phyloP scores from a whole-genome alignment of 139 green algal species.

The Closterium sp. region DNA sequence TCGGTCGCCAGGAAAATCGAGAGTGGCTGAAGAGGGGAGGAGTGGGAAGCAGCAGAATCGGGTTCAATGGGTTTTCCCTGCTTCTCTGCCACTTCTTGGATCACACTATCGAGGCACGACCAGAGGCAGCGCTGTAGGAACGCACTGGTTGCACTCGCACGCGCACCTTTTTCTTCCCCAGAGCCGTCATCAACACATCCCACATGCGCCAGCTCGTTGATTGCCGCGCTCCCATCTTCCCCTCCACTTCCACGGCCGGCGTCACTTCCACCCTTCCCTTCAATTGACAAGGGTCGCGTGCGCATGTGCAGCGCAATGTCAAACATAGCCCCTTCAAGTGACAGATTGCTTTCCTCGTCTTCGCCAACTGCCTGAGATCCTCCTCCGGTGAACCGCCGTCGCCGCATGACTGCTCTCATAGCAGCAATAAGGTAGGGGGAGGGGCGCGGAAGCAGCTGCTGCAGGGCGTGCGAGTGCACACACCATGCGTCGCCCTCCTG shows the following conservation, averaged over 20 bases:
- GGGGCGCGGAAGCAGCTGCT: not conserved
- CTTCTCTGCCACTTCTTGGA: not conserved
- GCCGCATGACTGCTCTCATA: not conserved
- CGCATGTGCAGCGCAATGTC: conserved; percentile 21
- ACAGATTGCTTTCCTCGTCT: not conserved
- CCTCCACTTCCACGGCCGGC: not conserved
- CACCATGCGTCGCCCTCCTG: not conserved
- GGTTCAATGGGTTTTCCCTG: not conserved
- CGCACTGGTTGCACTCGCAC: not conserved
- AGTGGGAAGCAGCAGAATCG: not conserved
- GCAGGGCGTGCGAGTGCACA: conserved; percentile 6
- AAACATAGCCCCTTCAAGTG: not conserved
- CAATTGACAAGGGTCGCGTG: not conserved
- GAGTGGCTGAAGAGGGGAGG: not conserved
- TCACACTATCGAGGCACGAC: not conserved
- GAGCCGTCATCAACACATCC: not conserved
- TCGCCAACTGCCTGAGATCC: not conserved
- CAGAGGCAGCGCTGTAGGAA: conserved; percentile 11
- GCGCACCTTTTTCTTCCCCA: not conserved
- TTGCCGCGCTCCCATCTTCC: not conserved
- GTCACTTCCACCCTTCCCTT: not conserved
- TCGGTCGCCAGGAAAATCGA: not conserved
- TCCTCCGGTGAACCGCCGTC: not conserved
- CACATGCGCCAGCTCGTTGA: not conserved
- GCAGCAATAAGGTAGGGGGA: not conserved